These are phyloP conservation scores for Alternaria angustiovoidea DNA, from an alignment of 2,329 filamentous ascomycete genomes.

Conservation along the genomic window DNA sequence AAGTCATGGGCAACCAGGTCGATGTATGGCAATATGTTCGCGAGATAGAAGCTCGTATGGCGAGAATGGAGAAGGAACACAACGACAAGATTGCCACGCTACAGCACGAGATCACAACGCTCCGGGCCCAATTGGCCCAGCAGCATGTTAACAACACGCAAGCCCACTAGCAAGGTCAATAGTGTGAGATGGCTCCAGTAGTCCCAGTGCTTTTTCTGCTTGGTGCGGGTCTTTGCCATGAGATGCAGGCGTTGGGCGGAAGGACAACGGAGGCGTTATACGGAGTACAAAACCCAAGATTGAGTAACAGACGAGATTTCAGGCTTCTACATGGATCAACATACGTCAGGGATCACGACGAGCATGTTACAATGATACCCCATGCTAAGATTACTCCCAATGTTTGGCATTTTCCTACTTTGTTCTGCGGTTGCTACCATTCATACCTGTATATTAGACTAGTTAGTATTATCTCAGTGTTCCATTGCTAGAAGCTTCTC, in stretches of 20 bases:
- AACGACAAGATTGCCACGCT: constrained; percentile 55
- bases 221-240: neutral
- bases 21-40: constrained; percentile 78
- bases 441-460: constrained; percentile 13
- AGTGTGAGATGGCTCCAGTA: neutral
- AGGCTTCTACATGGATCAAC: constrained; percentile 21
- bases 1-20: constrained; percentile 66
- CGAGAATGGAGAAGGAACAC: constrained; percentile 58
- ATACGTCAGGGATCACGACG: constrained; percentile 19
- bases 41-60: constrained; percentile 66
- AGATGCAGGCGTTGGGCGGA: constrained; percentile 3
- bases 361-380: constrained; percentile 24
- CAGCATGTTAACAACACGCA: constrained; percentile 42
- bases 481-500: constrained; percentile 7
- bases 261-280: constrained; percentile 12
- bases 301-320: constrained; percentile 19
- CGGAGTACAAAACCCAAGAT: constrained; percentile 21
- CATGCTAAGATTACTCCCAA: constrained; percentile 18
- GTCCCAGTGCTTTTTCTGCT: constrained; percentile 2
- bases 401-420: constrained; percentile 10
- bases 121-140: constrained; percentile 49
- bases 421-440: constrained; percentile 6
- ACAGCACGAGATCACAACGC: constrained; percentile 55
- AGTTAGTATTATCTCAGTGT: constrained; percentile 2
- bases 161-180: constrained; percentile 25